phyloP scores from a whole-genome alignment of 2,329 filamentous ascomycete genomes.

The Furcasterigmium furcatum region DNA sequence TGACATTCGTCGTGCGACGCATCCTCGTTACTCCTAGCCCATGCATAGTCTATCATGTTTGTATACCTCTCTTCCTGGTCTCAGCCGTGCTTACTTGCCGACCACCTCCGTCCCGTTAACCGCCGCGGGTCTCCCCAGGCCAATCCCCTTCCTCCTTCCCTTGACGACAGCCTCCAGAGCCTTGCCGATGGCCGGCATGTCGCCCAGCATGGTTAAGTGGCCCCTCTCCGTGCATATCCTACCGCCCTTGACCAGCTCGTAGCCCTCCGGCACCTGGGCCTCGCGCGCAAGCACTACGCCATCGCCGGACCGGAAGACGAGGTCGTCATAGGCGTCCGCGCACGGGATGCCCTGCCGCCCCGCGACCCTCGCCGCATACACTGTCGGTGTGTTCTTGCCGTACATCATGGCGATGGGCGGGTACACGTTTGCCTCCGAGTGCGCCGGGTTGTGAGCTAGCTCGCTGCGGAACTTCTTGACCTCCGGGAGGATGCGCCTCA shows the following conservation, averaged over 20 bases:
- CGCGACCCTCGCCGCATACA: slow-evolving; percentile 74
- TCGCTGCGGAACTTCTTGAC: slow-evolving; percentile 75
- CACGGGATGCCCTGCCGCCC: slow-evolving; percentile 71
- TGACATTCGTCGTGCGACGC: too few relatives aligned
- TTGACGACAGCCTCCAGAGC: slow-evolving; percentile 67
- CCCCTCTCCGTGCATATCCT: slow-evolving; percentile 78
- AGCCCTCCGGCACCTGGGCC: slow-evolving; percentile 81
- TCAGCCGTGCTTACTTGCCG: too few relatives aligned
- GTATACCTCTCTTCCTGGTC: too few relatives aligned
- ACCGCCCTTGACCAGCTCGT: slow-evolving; percentile 69
- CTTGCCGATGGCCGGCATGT: slow-evolving; percentile 75
- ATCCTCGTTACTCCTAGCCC: too few relatives aligned
- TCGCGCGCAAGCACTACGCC: slow-evolving; percentile 84
- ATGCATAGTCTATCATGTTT: too few relatives aligned
- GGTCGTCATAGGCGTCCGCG: slow-evolving; percentile 77
- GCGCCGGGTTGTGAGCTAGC: slow-evolving; percentile 57
- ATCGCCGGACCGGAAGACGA: slow-evolving; percentile 84
- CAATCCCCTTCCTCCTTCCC: slow-evolving; percentile 71
- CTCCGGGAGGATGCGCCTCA: slow-evolving; percentile 69
- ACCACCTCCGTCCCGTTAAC: too few relatives aligned
- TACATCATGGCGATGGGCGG: slow-evolving; percentile 83
- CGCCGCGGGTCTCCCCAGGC: slow-evolving; percentile 40
- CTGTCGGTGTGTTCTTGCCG: slow-evolving; percentile 81
- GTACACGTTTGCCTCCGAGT: slow-evolving; percentile 67
- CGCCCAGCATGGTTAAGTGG: slow-evolving; percentile 83